Conservation (phyloP, 768 basidiomycete genomes). For the Tricholoma sp. region DNA sequence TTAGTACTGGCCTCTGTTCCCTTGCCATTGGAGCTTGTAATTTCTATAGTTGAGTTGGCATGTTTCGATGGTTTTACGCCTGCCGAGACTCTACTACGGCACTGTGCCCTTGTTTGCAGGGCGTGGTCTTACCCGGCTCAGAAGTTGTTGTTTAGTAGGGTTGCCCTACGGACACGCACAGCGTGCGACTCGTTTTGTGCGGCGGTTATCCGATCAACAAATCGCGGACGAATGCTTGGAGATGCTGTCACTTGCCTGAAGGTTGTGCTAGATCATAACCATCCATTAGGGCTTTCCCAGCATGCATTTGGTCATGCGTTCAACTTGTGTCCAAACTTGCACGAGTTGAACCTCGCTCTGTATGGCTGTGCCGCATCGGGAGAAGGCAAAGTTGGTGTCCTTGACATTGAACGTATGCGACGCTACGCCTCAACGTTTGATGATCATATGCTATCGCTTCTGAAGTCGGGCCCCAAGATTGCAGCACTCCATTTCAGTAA, state of each 20-base stretch:
- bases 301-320: constrained; percentile 56
- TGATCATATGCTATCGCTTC: constrained; percentile 42
- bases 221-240: constrained; percentile 45
- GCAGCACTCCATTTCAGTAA: constrained; percentile 58
- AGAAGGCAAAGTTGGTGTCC: constrained; percentile 43
- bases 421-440: constrained; percentile 52
- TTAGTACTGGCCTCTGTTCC: constrained; percentile 14
- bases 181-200: constrained; percentile 50
- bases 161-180: constrained; percentile 47
- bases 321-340: constrained; percentile 53
- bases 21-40: constrained; percentile 60
- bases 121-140: constrained; percentile 64
- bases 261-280: constrained; percentile 61
- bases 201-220: constrained; percentile 43
- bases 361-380: constrained; percentile 54
- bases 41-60: constrained; percentile 57
- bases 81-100: constrained; percentile 38
- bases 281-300: constrained; percentile 52
- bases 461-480: constrained; percentile 51
- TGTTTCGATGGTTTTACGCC: constrained; percentile 31
- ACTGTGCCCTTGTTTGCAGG: constrained; percentile 60
- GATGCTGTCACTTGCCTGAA: constrained; percentile 50
- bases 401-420: constrained; percentile 41
- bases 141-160: constrained; percentile 55
- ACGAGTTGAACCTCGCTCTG: constrained; percentile 48